These are phyloP conservation scores for Brassica carinata DNA, from an alignment of 345 rosid species.

Conservation along the genomic window DNA sequence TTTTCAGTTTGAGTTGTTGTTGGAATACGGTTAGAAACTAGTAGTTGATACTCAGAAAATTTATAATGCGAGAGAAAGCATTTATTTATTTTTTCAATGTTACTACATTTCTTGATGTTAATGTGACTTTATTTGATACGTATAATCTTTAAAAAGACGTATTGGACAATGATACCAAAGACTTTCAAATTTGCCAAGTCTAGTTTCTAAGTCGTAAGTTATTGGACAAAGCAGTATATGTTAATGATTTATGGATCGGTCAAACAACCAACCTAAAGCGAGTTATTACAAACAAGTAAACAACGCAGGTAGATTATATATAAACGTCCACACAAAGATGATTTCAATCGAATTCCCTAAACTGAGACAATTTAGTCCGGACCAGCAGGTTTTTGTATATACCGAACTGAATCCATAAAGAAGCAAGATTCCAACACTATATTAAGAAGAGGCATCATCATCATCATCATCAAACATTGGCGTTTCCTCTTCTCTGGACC, in stretches of 20 bases:
- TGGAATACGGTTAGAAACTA: too few species aligned
- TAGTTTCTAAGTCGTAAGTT: neutral
- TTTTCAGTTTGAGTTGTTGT: too few species aligned
- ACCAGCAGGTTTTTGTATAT: conserved; percentile 16
- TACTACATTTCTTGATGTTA: too few species aligned
- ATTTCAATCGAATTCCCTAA: conserved; percentile 22
- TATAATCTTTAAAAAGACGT: too few species aligned
- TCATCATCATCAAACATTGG: conserved; percentile 43
- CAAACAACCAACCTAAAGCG: conserved; percentile 8
- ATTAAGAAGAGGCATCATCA: conserved; percentile 17
- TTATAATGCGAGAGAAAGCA: too few species aligned
- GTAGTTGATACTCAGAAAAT: too few species aligned
- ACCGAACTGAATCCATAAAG: conserved; percentile 9
- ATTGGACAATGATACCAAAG: neutral
- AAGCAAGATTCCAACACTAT: conserved; percentile 14
- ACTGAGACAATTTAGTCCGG: conserved; percentile 1
- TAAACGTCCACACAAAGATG: conserved; percentile 13
- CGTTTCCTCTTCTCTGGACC: conserved; percentile 65
- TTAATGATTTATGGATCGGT: neutral
- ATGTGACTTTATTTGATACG: too few species aligned
- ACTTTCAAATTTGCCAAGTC: neutral
- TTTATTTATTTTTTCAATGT: too few species aligned
- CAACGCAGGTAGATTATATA: conserved; percentile 4
- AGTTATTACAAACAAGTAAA: conserved; percentile 22
- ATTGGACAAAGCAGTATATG: neutral